Conservation (phyloP, 768 basidiomycete species). For the Leccinellum luteum region DNA sequence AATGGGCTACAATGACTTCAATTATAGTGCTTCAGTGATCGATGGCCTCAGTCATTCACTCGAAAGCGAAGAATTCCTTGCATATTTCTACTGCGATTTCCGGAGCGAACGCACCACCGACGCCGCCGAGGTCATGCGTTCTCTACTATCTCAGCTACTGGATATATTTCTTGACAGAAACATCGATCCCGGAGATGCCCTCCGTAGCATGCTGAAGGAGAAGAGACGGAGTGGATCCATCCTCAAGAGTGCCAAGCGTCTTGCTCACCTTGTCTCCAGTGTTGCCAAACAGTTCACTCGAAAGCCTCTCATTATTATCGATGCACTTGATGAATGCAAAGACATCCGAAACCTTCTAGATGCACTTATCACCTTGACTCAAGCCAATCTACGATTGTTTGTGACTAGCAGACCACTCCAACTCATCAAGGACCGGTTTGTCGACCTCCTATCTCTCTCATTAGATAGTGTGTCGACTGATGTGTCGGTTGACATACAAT, state of each 20-base stretch:
- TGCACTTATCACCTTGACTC: background rate
- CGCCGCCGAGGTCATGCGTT: background rate
- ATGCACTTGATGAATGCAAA: constrained; percentile 19
- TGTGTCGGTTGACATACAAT: constrained; percentile 2
- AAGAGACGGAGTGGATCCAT: background rate
- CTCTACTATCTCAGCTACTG: background rate
- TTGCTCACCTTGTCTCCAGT: background rate
- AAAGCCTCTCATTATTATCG: constrained; percentile 8
- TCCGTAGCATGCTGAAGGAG: background rate
- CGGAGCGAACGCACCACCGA: background rate
- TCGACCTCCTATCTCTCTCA: background rate
- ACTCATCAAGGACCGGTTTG: constrained; percentile 9
- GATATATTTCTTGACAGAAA: background rate
- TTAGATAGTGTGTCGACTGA: constrained; percentile 1
- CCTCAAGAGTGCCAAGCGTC: background rate
- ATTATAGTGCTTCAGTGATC: background rate
- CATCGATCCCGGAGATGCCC: background rate
- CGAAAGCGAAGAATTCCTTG: background rate
- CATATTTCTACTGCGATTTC: background rate
- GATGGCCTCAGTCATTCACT: background rate
- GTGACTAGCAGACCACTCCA: constrained; percentile 10
- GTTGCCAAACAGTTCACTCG: background rate
- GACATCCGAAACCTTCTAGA: background rate
- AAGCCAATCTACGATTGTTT: constrained; percentile 3
- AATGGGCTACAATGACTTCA: background rate